Conservation (phyloP, 371 early-diverging fungal genomes). For the Mortierella sp. region DNA sequence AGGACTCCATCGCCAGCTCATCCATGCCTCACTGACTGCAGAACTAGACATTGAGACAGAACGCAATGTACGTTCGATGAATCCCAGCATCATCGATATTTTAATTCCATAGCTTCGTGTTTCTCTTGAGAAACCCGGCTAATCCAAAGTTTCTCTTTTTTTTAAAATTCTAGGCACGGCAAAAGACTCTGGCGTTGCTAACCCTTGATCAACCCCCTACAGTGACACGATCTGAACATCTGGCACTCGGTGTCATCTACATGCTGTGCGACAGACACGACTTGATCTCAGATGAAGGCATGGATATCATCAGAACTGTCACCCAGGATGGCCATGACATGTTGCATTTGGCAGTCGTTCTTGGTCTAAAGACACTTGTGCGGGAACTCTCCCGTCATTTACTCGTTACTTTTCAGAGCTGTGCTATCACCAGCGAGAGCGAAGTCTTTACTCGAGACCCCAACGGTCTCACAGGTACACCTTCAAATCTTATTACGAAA, state of each 20-base stretch:
- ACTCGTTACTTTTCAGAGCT: slow-evolving; percentile 22
- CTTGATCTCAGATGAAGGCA: slow-evolving; percentile 20
- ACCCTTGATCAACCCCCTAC: slow-evolving; percentile 30
- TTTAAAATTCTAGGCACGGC: slow-evolving; percentile 19
- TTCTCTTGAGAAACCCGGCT: too few relatives aligned
- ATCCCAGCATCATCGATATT: background rate
- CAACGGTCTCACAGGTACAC: slow-evolving; percentile 38
- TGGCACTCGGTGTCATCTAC: slow-evolving; percentile 48
- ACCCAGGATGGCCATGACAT: slow-evolving; percentile 42
- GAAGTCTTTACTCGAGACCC: slow-evolving; percentile 24
- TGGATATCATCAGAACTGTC: slow-evolving; percentile 14
- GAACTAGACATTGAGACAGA: slow-evolving; percentile 16
- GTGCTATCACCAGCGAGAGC: slow-evolving; percentile 1
- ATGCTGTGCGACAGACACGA: slow-evolving; percentile 42
- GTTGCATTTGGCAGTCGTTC: slow-evolving; percentile 38
- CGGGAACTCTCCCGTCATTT: slow-evolving; percentile 49
- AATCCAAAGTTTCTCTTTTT: background rate
- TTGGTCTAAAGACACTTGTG: slow-evolving; percentile 35
- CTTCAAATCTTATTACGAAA: background rate
- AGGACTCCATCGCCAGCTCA: slow-evolving; percentile 35
- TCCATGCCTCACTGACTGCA: slow-evolving; percentile 18
- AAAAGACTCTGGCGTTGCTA: slow-evolving; percentile 34
- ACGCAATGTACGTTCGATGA: slow-evolving; percentile 2
- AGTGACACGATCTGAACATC: slow-evolving; percentile 44
- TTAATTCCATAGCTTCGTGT: background rate